Conservation (phyloP, 805 yeast species). For the Spathaspora girioi region DNA sequence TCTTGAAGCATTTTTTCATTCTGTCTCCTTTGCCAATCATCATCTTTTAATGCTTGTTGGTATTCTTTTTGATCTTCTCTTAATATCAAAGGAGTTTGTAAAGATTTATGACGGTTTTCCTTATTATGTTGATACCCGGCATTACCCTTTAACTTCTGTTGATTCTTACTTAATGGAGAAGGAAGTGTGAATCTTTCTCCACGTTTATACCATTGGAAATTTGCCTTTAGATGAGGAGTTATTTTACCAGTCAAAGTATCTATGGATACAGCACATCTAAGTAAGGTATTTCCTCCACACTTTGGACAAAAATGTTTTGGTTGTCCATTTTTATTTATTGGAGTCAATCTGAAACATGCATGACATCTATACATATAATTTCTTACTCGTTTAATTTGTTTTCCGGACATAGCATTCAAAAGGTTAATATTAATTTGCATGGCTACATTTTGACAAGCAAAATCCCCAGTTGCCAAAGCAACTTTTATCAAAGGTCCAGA, state of each 20-base stretch:
- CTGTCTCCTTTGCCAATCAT: constrained; percentile 80
- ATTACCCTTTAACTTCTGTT: constrained; percentile 69
- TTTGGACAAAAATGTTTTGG: constrained; percentile 88
- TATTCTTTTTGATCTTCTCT: constrained; percentile 96
- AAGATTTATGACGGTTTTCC: constrained; percentile 48
- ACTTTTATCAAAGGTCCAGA: constrained; percentile 50
- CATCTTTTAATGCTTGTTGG: constrained; percentile 79
- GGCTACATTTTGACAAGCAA: constrained; percentile 94
- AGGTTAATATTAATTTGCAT: constrained; percentile 85
- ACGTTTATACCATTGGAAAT: constrained; percentile 89
- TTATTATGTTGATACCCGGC: constrained; percentile 76
- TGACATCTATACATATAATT: constrained; percentile 96
- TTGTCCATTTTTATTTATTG: constrained; percentile 71
- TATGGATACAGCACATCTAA: constrained; percentile 88
- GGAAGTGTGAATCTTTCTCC: constrained; percentile 82
- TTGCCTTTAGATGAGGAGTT: constrained; percentile 83
- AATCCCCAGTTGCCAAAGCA: constrained; percentile 92
- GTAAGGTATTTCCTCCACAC: constrained; percentile 90
- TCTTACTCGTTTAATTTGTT: constrained; percentile 78
- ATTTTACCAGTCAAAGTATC: constrained; percentile 75
- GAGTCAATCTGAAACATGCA: constrained; percentile 85
- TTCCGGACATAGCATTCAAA: constrained; percentile 81
- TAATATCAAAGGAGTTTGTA: constrained; percentile 52
- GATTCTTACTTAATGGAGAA: constrained; percentile 80
- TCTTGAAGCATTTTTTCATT: constrained; percentile 82